Conservation (phyloP, 1,139 yeast species). For the Candida tropicalis region DNA sequence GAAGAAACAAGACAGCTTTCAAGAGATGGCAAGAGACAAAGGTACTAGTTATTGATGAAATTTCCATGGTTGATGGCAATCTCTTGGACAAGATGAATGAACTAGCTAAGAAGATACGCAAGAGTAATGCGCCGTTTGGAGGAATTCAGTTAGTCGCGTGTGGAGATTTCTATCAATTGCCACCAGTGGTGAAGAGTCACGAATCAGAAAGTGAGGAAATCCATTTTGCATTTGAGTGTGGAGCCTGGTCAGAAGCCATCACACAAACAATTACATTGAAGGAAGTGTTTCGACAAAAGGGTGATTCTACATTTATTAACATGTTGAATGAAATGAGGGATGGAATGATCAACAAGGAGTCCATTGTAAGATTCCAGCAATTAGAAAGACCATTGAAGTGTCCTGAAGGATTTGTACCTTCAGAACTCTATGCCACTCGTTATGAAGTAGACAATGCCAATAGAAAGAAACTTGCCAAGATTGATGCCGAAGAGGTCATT, state of each 20-base stretch:
- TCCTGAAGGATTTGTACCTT: slow-evolving; percentile 78
- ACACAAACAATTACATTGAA: slow-evolving; percentile 66
- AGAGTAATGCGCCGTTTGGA: slow-evolving; percentile 68
- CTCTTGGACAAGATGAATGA: slow-evolving; percentile 70
- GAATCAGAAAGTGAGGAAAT: slow-evolving; percentile 22
- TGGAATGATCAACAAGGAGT: slow-evolving; percentile 62
- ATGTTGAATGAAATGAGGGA: slow-evolving; percentile 88
- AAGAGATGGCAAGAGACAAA: slow-evolving; percentile 64
- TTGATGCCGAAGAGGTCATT: slow-evolving; percentile 50
- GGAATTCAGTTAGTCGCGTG: slow-evolving; percentile 84
- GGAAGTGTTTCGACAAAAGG: slow-evolving; percentile 90
- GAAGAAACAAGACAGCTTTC: slow-evolving; percentile 51
- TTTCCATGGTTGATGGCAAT: slow-evolving; percentile 84
- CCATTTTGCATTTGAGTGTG: slow-evolving; percentile 76
- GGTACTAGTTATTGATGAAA: slow-evolving; percentile 81
- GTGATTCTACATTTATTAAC: slow-evolving; percentile 72
- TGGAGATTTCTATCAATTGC: slow-evolving; percentile 91
- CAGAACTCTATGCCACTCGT: slow-evolving; percentile 84
- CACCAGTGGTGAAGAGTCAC: slow-evolving; percentile 63
- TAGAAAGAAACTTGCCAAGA: slow-evolving; percentile 47
- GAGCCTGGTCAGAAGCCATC: slow-evolving; percentile 70
- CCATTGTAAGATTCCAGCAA: slow-evolving; percentile 55
- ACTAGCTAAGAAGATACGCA: slow-evolving; percentile 61
- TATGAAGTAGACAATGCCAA: slow-evolving; percentile 85
- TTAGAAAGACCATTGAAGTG: slow-evolving; percentile 58